Conservation (phyloP, 495 filamentous ascomycete species). For the Cladorrhinum samala region DNA sequence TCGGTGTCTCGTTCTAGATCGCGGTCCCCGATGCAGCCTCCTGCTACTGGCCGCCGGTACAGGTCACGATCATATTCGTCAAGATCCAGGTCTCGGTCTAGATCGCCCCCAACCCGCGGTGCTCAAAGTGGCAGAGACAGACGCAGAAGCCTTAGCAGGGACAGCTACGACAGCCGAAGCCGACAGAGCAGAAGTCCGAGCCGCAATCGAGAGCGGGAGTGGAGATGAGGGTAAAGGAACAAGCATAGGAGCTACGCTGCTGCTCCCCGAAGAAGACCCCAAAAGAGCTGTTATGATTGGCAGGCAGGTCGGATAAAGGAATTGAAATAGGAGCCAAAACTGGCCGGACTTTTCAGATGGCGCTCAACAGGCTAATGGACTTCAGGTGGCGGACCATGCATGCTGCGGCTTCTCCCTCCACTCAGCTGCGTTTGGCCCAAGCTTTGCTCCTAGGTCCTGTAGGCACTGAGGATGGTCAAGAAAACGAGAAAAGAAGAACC, state of each 20-base stretch:
- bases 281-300: constrained; percentile 4
- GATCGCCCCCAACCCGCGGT: constrained; percentile 40
- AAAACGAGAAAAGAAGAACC: too few relatives aligned
- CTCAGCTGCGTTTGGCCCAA: not conserved
- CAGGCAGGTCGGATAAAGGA: not conserved
- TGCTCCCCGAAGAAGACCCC: not conserved
- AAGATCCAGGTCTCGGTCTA: constrained; percentile 41
- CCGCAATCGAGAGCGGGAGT: constrained; percentile 17
- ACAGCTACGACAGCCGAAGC: constrained; percentile 48
- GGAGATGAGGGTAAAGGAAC: constrained; percentile 16
- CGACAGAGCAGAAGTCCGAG: constrained; percentile 25
- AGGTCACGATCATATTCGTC: constrained; percentile 50
- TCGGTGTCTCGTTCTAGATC: constrained; percentile 45
- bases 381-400: constrained; percentile 9
- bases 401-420: not conserved
- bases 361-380: constrained; percentile 13
- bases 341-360: constrained; percentile 1
- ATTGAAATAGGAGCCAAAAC: not conserved
- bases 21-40: constrained; percentile 30
- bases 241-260: not conserved
- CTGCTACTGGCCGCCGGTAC: constrained; percentile 31
- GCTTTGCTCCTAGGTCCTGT: too few relatives aligned
- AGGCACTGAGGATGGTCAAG: not conserved
- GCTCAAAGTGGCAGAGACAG: constrained; percentile 40
- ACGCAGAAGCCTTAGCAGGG: constrained; percentile 56